Evolutionary conservation across 2,329 filamentous ascomycete species (phyloP), one percentile per base, ranked within the genome.

Genomic region (Cyclaneusma minus): DNA sequence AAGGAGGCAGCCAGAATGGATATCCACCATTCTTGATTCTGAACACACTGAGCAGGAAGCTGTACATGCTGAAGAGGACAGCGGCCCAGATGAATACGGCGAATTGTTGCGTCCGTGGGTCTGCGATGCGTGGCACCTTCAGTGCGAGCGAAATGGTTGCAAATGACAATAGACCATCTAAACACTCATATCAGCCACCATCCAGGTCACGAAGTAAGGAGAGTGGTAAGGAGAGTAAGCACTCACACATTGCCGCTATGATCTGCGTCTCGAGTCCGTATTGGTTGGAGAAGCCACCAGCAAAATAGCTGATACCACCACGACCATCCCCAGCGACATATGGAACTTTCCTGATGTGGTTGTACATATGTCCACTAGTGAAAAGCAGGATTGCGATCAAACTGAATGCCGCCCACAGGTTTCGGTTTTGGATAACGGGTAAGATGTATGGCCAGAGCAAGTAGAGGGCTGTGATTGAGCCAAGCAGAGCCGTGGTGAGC

Each of bases 361-460:
- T 98, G 66, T 91, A 98, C 91, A 98, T 98, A 55, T 95, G 85
- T 20, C 89, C 91, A 42, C 80, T 89, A 24, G 79, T 94, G 56
- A 95, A 98, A 31, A 94, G 62, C 21, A 98, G 67, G 35, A 98
- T 85, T 9, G 74, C 64, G 43, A 95, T 84, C 39, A 98, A 60
- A 52, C 80, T 92, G 43, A 91, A 54, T 13, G 80, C 82, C 13
- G 87, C 85, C 89, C 89, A 98, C 11, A 95, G 56, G 44, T 92
- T 95, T 40, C 87, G 78, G 60, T 78, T 94, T 51, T 84, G 81
- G 18, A 94, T 51, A 32, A 94, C 45, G 3, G 87, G 87, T 7
- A 87, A 48, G 8, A 94, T 45, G 43, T 85, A 91, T 5, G 82
- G 81, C 40, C 72, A 79, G 8, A 76, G 67, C 24, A 85, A 74